Evolutionary conservation across 495 filamentous ascomycete species (phyloP).

Genomic region (Tetracladium setigerum): DNA sequence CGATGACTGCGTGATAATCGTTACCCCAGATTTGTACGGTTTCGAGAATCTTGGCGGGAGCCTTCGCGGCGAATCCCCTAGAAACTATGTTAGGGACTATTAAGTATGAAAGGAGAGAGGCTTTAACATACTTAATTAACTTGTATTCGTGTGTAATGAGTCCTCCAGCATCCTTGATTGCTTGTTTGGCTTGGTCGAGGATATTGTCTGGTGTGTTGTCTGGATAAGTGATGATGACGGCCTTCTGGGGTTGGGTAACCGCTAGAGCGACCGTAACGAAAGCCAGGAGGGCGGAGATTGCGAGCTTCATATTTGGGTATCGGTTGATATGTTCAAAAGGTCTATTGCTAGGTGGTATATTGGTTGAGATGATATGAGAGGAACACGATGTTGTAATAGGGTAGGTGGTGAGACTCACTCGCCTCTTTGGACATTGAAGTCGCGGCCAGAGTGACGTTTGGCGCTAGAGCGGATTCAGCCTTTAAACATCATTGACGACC

Average conservation of each 20-base stretch:
- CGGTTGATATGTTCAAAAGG: too few relatives aligned
- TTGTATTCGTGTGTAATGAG: slow-evolving; percentile 48
- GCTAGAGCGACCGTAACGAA: slow-evolving; percentile 47
- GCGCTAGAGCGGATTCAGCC: too few relatives aligned
- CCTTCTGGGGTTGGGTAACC: slow-evolving; percentile 53
- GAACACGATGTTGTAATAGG: too few relatives aligned
- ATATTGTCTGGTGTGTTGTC: slow-evolving; percentile 62
- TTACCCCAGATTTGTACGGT: slow-evolving; percentile 58
- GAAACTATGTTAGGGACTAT: slow-evolving; percentile 3
- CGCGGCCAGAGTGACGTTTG: too few relatives aligned
- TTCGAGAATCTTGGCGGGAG: slow-evolving; percentile 58
- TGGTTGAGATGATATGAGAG: too few relatives aligned
- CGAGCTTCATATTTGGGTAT: slow-evolving; percentile 47
- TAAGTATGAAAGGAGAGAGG: slow-evolving; percentile 11
- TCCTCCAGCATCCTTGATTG: slow-evolving; percentile 59
- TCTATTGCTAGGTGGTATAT: too few relatives aligned
- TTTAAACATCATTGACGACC: too few relatives aligned
- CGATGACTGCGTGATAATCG: slow-evolving; percentile 59
- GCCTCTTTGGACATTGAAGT: too few relatives aligned
- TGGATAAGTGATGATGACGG: slow-evolving; percentile 72
- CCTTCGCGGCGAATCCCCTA: slow-evolving; percentile 72
- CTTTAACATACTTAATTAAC: slow-evolving; percentile 43
- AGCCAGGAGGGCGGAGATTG: slow-evolving; percentile 41
- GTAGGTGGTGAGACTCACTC: too few relatives aligned
- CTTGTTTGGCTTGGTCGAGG: slow-evolving; percentile 60